Conservation (phyloP, 805 yeast species). For the Ogataea siamensis region DNA sequence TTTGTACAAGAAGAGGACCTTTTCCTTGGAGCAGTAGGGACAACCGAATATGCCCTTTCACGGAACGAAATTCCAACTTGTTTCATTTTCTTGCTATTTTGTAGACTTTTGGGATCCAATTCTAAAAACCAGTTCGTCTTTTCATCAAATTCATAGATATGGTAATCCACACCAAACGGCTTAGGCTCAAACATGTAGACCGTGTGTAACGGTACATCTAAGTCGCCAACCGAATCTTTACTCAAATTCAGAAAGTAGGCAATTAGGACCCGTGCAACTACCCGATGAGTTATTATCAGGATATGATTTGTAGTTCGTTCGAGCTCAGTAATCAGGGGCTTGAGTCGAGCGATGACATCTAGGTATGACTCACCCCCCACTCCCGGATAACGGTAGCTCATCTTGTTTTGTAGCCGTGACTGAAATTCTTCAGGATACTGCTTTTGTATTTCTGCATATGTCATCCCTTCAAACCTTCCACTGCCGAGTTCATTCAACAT, state of each 20-base stretch:
- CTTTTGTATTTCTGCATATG: conserved; percentile 79
- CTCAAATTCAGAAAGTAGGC: conserved; percentile 87
- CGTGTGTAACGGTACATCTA: conserved; percentile 92
- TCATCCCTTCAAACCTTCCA: conserved; percentile 89
- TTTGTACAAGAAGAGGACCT: too few species aligned
- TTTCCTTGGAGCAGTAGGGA: conserved; percentile 66
- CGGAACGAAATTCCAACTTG: conserved; percentile 69
- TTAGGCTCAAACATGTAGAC: conserved; percentile 86
- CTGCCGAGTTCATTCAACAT: conserved; percentile 94
- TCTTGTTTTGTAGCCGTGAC: conserved; percentile 71
- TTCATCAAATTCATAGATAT: conserved; percentile 84
- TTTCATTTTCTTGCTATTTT: conserved; percentile 56
- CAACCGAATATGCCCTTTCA: conserved; percentile 69
- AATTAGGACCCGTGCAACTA: conserved; percentile 79
- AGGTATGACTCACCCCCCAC: conserved; percentile 95
- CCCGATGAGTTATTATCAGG: conserved; percentile 82
- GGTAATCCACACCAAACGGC: conserved; percentile 95
- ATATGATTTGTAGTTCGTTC: conserved; percentile 90
- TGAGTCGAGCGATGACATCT: conserved; percentile 85
- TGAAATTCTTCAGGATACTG: conserved; percentile 75
- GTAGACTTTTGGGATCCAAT: conserved; percentile 45
- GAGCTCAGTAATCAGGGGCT: conserved; percentile 88
- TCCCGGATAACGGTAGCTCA: conserved; percentile 91
- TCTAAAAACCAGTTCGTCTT: conserved; percentile 70
- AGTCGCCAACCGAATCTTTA: conserved; percentile 76